A percentile compares a stretch with the other conserved stretches of the same genome.
Conservation (phyloP, 129 eudicot species). For the Chrysanthemum seticuspe region DNA sequence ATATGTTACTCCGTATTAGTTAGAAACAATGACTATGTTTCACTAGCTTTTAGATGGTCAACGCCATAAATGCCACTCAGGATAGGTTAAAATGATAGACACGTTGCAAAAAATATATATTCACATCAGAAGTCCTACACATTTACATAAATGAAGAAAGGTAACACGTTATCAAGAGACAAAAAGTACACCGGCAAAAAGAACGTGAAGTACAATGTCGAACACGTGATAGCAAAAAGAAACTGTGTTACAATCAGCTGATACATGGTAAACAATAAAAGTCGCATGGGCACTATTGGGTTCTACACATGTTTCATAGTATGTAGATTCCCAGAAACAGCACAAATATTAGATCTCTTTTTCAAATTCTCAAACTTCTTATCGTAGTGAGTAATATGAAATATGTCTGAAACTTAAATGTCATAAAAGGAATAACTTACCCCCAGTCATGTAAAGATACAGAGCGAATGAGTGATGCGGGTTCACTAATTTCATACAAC, state of each 20-base stretch:
- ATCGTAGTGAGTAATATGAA: not conserved
- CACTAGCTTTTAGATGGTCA: not conserved
- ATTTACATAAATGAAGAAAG: not conserved
- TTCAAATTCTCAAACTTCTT: not conserved
- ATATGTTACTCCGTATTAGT: not conserved
- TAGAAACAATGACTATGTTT: constrained; percentile 16
- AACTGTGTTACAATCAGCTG: not conserved
- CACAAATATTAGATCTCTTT: not conserved
- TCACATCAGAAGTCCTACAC: not conserved
- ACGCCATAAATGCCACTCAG: constrained; percentile 6
- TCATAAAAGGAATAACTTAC: constrained; percentile 52
- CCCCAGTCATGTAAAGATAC: constrained; percentile 98
- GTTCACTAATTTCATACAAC: constrained; percentile 75
- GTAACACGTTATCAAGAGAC: constrained; percentile 10
- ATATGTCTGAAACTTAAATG: constrained; percentile 6
- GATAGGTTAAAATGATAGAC: not conserved
- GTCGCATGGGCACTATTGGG: not conserved
- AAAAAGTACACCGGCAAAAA: not conserved
- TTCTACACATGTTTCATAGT: not conserved
- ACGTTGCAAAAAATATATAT: not conserved
- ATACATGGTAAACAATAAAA: not conserved
- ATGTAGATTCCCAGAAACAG: not conserved
- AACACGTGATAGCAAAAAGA: not conserved
- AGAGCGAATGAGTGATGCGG: constrained; percentile 67
- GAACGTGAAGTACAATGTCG: not conserved